Evolutionary conservation across 2,329 filamentous ascomycete genomes (phyloP).

Genomic region (Pyricularia grisea): DNA sequence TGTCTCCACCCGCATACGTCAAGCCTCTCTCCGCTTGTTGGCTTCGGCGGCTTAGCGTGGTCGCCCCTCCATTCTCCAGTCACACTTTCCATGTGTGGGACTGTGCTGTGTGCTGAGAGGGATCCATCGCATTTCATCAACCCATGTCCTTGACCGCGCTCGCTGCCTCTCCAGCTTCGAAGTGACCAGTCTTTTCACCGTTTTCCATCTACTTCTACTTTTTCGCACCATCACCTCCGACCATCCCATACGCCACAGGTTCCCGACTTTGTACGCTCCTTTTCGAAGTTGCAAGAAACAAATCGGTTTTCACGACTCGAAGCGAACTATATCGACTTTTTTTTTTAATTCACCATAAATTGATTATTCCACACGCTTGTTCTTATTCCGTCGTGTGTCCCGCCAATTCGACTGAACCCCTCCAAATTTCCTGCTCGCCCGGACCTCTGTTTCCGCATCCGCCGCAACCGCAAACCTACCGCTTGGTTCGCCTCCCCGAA

Average conservation of each 20-base stretch:
- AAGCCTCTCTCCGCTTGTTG: not conserved
- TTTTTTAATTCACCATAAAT: not conserved
- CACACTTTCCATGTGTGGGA: not conserved
- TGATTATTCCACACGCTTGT: not conserved
- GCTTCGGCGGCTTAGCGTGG: not conserved
- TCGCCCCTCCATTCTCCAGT: constrained; percentile 1
- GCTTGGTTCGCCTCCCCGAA: not conserved
- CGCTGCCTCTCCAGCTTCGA: not conserved
- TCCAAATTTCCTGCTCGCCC: not conserved
- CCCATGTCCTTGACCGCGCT: not conserved
- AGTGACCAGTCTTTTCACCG: not conserved
- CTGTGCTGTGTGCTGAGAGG: not conserved
- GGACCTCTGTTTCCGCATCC: not conserved
- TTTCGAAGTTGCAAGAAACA: not conserved
- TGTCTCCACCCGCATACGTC: not conserved
- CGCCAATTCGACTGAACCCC: not conserved
- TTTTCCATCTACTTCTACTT: not conserved
- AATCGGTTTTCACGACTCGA: not conserved
- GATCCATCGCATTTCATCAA: not conserved
- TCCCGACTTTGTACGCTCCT: not conserved
- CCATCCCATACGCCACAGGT: not conserved
- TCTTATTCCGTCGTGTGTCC: not conserved
- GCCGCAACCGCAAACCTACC: constrained; percentile 1
- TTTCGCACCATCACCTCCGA: not conserved
- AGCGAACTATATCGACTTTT: not conserved